Conservation (phyloP, 176 grass and related monocot genomes). For the Juncus effusus region DNA sequence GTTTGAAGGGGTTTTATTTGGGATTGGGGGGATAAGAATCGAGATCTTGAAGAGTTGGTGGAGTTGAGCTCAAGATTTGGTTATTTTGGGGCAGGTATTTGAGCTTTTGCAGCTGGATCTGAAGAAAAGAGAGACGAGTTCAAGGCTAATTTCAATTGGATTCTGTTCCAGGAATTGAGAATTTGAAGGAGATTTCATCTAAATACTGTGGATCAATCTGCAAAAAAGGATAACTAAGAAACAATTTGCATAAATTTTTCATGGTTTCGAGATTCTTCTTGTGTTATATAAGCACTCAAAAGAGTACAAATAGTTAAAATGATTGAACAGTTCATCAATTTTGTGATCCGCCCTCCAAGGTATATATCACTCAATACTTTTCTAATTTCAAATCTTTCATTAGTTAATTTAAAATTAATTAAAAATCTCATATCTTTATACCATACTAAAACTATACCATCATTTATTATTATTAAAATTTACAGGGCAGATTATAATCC, state of each 20-base stretch:
- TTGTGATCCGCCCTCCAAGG: slow-evolving; percentile 97
- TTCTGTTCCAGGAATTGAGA: slow-evolving; percentile 12
- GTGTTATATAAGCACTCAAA: slow-evolving; percentile 9
- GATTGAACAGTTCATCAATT: slow-evolving; percentile 99
- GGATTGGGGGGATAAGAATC: neutral
- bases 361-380: slow-evolving; percentile 24
- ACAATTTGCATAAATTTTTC: slow-evolving; percentile 9
- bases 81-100: neutral
- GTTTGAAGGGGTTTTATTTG: neutral
- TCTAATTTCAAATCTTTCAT: neutral
- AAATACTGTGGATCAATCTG: neutral
- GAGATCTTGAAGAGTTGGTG: slow-evolving; percentile 20
- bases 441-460: too few relatives aligned
- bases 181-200: neutral
- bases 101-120: slow-evolving; percentile 16
- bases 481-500: slow-evolving; percentile 98
- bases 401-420: neutral
- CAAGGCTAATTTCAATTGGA: neutral
- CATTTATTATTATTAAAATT: slow-evolving; percentile 19
- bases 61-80: slow-evolving; percentile 10
- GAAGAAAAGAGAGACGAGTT: neutral
- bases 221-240: neutral
- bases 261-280: slow-evolving; percentile 11
- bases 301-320: slow-evolving; percentile 36
- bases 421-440: neutral